Base-by-base conservation (phyloP, 2,329 filamentous ascomycete genomes). In the Hymenoscyphus scutula region DNA sequence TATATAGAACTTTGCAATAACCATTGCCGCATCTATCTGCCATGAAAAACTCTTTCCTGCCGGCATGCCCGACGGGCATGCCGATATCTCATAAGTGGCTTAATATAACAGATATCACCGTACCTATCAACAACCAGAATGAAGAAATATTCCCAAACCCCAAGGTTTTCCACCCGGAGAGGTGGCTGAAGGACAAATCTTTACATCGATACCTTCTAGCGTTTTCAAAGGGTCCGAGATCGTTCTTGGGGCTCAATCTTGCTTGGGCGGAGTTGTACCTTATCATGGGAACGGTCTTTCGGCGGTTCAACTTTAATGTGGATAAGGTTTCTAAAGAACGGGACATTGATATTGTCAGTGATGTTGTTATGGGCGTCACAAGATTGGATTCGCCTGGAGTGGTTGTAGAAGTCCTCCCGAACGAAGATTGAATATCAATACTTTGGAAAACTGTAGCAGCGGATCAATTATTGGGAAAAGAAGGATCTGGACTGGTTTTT, bases 191-290 rank as follows among this genome's bases (percentile, higher is more conserved):
- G n/a, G n/a, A 37, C 10, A 34, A 38, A 3, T 5, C 5, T 4
- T 25, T 34, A 15, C 60, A 78, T 0, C 75, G 78, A 32, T 72
- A 71, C n/a, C 74, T 72, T 53, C 74, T 80, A 53, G 70, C 80
- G 0, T 81, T 80, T 65, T 75, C 75, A 5, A 79, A 76, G 56
- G 79, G 77, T 1, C 71, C 73, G 2, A 69, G 78, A 7, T 71
- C 70, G n/a, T 81, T 79, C 62, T 70, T 80, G 4, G 79, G 79
- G 1, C 65, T 69, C 6, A 67, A 67, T 34, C 45, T 59, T 32
- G 57, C 57, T 10, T 53, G 23, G n/a, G 57, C 57, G 27, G 57
- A 59, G 57, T 5, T 59, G 13, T 59, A 59, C 29, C 41, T 59
- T 23, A 15, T 38, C 13, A 25, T 53, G 15, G 57, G 27, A 15